Conservation (phyloP, 2,329 filamentous ascomycete species). For the Mollisia scopiformis region DNA sequence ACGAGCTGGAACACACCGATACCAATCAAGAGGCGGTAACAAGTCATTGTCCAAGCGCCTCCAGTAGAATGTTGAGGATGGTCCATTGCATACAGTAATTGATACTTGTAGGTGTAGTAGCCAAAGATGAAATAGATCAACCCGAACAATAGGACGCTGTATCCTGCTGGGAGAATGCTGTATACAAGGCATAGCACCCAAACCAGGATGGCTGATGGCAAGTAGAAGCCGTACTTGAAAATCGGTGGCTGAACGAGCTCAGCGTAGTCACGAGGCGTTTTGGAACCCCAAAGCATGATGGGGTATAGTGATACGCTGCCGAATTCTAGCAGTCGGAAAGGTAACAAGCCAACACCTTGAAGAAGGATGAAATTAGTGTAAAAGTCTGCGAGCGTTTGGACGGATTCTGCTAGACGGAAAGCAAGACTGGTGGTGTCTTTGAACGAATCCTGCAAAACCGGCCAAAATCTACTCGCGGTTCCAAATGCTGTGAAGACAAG, state of each 20-base stretch:
- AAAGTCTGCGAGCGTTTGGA: slow-evolving; percentile 77
- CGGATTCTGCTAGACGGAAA: slow-evolving; percentile 71
- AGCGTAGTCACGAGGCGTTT: slow-evolving; percentile 86
- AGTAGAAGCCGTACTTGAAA: slow-evolving; percentile 95
- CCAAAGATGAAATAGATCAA: slow-evolving; percentile 82
- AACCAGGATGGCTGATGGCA: slow-evolving; percentile 88
- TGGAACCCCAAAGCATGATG: slow-evolving; percentile 75
- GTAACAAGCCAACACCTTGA: slow-evolving; percentile 91
- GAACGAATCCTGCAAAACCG: slow-evolving; percentile 72
- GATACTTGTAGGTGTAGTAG: slow-evolving; percentile 94
- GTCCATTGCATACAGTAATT: slow-evolving; percentile 97
- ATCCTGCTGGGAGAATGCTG: slow-evolving; percentile 80
- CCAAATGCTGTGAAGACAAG: slow-evolving; percentile 89
- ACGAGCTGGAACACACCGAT: slow-evolving; percentile 88
- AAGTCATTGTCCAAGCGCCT: slow-evolving; percentile 95
- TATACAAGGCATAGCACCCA: slow-evolving; percentile 97
- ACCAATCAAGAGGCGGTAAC: slow-evolving; percentile 85
- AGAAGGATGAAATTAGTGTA: slow-evolving; percentile 94
- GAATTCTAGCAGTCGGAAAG: slow-evolving; percentile 88
- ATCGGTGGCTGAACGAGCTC: slow-evolving; percentile 80
- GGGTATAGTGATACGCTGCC: slow-evolving; percentile 85
- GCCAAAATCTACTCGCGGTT: slow-evolving; percentile 75
- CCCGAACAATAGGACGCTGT: slow-evolving; percentile 80
- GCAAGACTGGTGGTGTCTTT: slow-evolving; percentile 81
- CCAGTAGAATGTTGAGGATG: slow-evolving; percentile 94